These are phyloP conservation scores for Cenchrus americanus DNA, from an alignment of 176 grass and related monocot genomes.

Conservation along the genomic window DNA sequence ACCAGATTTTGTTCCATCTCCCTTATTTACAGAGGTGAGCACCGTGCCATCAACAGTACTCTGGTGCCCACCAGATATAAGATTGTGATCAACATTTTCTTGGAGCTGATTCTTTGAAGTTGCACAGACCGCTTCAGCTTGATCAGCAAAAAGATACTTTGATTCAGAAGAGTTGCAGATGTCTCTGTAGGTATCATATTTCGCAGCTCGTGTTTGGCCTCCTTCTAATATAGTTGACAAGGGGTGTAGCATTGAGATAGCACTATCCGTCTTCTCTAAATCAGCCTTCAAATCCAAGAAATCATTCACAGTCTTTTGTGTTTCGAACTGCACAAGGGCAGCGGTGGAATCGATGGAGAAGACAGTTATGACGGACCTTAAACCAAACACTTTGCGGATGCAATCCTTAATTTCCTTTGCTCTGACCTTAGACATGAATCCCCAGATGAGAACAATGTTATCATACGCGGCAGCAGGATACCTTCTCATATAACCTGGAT, in stretches of 20 bases:
- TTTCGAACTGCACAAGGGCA: slow-evolving; percentile 79
- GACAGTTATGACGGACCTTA: slow-evolving; percentile 54
- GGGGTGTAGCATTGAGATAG: slow-evolving; percentile 79
- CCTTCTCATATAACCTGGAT: slow-evolving; percentile 60
- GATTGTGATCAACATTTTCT: slow-evolving; percentile 19
- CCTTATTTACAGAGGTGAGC: neutral
- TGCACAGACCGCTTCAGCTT: slow-evolving; percentile 68
- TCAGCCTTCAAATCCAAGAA: slow-evolving; percentile 78
- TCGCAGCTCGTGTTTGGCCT: slow-evolving; percentile 65
- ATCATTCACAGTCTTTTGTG: slow-evolving; percentile 66
- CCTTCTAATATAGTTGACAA: slow-evolving; percentile 82
- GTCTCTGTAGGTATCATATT: slow-evolving; percentile 84
- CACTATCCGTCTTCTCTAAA: slow-evolving; percentile 60
- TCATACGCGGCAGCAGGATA: slow-evolving; percentile 53
- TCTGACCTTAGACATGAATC: slow-evolving; percentile 68
- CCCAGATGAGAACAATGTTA: slow-evolving; percentile 79
- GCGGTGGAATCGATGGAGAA: slow-evolving; percentile 80
- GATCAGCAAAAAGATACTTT: slow-evolving; percentile 79
- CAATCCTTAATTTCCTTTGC: slow-evolving; percentile 74
- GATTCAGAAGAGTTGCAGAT: slow-evolving; percentile 67
- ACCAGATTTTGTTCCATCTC: neutral
- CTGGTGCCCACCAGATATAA: slow-evolving; percentile 9
- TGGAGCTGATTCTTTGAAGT: slow-evolving; percentile 40
- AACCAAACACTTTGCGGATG: slow-evolving; percentile 79
- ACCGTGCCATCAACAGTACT: slow-evolving; percentile 1